Percentiles rank a stretch among this genome's conserved stretches.
Conservation (phyloP, 129 eudicot genomes). For the Dittrichia graveolens region DNA sequence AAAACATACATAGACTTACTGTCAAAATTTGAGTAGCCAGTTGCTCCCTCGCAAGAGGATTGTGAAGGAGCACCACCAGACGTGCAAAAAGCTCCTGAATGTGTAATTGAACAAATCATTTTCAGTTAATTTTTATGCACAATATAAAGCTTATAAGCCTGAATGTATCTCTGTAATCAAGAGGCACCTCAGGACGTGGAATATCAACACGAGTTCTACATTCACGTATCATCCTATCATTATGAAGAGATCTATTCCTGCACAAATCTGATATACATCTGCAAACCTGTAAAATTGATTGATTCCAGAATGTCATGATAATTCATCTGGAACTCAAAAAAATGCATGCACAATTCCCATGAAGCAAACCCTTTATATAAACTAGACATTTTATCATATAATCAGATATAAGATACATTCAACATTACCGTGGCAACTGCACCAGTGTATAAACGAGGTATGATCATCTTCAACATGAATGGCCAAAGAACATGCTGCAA, state of each 20-base stretch:
- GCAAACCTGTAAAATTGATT: constrained; percentile 68
- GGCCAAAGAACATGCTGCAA: constrained; percentile 98
- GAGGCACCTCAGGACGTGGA: constrained; percentile 84
- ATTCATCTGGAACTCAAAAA: background rate
- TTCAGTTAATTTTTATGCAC: background rate
- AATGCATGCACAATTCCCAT: background rate
- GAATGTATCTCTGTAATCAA: constrained; percentile 15
- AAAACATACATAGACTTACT: constrained; percentile 43
- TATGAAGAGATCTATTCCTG: constrained; percentile 62
- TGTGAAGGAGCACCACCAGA: constrained; percentile 83
- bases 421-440: constrained; percentile 89
- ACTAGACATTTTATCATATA: background rate
- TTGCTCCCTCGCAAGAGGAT: constrained; percentile 96
- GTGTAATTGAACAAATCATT: constrained; percentile 4
- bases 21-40: constrained; percentile 88
- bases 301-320: constrained; percentile 18
- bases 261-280: constrained; percentile 98
- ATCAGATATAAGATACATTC: constrained; percentile 4
- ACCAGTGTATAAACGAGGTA: constrained; percentile 86
- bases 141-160: constrained; percentile 9
- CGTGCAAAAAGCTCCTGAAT: constrained; percentile 95
- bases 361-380: background rate
- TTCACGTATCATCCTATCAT: constrained; percentile 62
- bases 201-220: constrained; percentile 90
- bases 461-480: constrained; percentile 91